Evolutionary conservation across 257 asterid species (phyloP), one percentile per base, ranked within the genome.

Genomic region (Solanum chmielewskii): DNA sequence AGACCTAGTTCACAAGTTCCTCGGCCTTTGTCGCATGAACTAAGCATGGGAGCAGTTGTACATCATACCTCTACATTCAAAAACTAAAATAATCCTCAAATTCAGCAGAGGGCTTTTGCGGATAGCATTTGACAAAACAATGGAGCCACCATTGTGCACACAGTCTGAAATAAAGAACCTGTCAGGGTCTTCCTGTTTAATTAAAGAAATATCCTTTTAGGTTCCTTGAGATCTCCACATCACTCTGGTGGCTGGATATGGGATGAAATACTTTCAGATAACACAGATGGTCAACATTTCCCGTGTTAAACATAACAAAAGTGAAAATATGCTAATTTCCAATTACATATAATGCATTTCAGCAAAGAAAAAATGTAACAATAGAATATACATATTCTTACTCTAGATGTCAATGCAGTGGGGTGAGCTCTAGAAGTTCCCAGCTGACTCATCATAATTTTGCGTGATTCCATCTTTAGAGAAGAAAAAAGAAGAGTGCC

Each of bases 401-500:
- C 99, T 91, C 98, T 92, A 85, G 98, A 94, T 91, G 92, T 97
- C 70, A 95, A 92, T 45, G 95, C 92, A 83, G 96, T 89, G 70
- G 98, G 98, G 39, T 94, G 96, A 87, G 95, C 91, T 93, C 93
- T 95, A 73, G 95, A 94, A 66, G 96, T 92, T 89, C 93, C 99
- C 88, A 90, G 87, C 92, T 95, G 97, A 90, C 90, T 92, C 97
- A 90, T 95, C 81, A 94, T 91, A 87, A 94, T 91, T 92, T 91
- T 94, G 44, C 92, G 96, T 29, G 97, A 90, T 92, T 96, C 98
- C 94, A 91, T 92, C 89, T 97, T 98, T 91, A 97, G 91, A 86
- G 98, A 93, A 78, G 99, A 96, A 87, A 95, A 97, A 91, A 96
- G 98, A 29, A 98, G 99, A 86, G 99, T 95, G 35, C 98, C 97